Evolutionary conservation across 805 yeast species (phyloP).

Genomic region (Groenewaldozyma salmanticensis): DNA sequence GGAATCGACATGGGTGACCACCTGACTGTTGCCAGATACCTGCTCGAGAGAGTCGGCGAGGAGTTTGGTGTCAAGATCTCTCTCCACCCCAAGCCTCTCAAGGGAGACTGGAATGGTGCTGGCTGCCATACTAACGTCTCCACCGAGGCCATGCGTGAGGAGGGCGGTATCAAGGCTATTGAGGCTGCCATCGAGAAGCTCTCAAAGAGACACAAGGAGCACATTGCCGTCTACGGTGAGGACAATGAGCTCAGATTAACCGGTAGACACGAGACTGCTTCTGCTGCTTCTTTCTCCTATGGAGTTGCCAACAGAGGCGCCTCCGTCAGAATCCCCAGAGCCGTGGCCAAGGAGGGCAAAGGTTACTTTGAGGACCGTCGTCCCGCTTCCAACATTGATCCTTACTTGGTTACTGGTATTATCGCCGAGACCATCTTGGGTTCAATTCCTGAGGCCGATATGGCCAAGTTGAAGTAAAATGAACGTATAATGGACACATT

Average conservation of each 20-base stretch:
- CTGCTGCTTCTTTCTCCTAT: constrained; percentile 78
- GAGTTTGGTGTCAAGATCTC: constrained; percentile 98
- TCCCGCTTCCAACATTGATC: constrained; percentile 99
- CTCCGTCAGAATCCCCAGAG: constrained; percentile 96
- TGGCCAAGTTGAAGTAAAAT: constrained; percentile 70
- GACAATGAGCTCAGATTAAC: constrained; percentile 94
- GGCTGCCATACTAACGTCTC: constrained; percentile 99
- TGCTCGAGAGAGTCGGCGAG: constrained; percentile 91
- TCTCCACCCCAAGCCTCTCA: constrained; percentile 97
- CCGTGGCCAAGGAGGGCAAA: constrained; percentile 94
- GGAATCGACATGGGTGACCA: constrained; percentile 97
- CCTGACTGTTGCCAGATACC: constrained; percentile 91
- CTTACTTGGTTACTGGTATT: constrained; percentile 97
- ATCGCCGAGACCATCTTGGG: constrained; percentile 96
- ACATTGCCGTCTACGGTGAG: constrained; percentile 87
- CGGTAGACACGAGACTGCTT: constrained; percentile 98
- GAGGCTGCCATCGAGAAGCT: constrained; percentile 89
- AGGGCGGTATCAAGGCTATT: constrained; percentile 94
- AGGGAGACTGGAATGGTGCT: constrained; percentile 99
- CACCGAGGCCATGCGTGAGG: constrained; percentile 78
- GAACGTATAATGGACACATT: not conserved
- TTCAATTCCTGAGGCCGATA: constrained; percentile 88
- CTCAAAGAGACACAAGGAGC: constrained; percentile 94
- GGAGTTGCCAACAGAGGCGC: constrained; percentile 99
- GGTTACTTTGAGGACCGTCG: constrained; percentile 99